Evolutionary conservation across 345 rosid genomes (phyloP), one percentile per base, ranked within the genome.

Genomic region (Xanthoceras sorbifolium): DNA sequence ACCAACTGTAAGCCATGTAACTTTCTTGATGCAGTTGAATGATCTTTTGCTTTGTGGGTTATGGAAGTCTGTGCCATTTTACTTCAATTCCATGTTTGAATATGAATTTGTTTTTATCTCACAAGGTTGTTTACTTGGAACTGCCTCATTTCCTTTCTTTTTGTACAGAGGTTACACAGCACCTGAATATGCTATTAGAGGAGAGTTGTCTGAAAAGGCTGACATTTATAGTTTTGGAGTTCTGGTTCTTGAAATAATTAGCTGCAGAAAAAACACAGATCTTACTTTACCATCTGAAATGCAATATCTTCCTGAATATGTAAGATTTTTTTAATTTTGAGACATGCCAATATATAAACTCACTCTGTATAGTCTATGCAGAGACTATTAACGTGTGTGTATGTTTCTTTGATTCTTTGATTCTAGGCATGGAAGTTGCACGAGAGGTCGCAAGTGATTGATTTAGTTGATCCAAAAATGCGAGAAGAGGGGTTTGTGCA

Each of bases 251-350:
- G 96, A 91, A 86, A 91, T 91, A 31, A 84, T 85, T 60, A 83
- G 91, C 83, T 71, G 90, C 84, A 80, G 90, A 79, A 91, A 80
- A 69, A 91, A 91, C 77, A 86, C 90, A 1, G 89, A 89, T 80
- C 89, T 86, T 26, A 82, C 72, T 17, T 70, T 91, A 65, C 85
- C 90, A 38, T 81, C 90, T 31, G 93, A 86, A 82, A 84, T 80
- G 87, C 95, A 91, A 68, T 91, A 91, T 69, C 91, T 91, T 29
- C 93, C 95, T 1, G 89, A 91, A 84, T 91, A 89, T 63, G 95
- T 85, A 84, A 25, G 94, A 10, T 17, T 59, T 32, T 3, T 42
- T 3, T 31, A 20, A 25, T 12, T 57, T 40, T 12, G 20, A 52
- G 9, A 31, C 31, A 52, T 70, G 28, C 75, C n/a, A 28, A 25